These are phyloP conservation scores for Xylaria acuta DNA, from an alignment of 495 filamentous ascomycete species.

Conservation along the genomic window DNA sequence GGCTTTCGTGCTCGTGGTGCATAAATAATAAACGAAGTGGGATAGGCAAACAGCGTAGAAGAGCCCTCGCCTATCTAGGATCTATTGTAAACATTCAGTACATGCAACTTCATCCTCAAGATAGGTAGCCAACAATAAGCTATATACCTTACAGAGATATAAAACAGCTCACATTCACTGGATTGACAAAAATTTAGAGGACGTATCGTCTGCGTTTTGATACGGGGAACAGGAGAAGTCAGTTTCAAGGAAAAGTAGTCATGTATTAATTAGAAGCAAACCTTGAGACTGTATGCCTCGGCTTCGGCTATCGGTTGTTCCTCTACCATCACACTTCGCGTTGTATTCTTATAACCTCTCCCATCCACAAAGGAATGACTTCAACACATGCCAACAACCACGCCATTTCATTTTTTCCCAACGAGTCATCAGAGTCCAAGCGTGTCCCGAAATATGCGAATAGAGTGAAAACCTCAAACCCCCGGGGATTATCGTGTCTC, in stretches of 20 bases:
- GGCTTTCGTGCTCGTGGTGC: background rate
- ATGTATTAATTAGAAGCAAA: conserved; percentile 26
- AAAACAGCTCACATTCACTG: background rate
- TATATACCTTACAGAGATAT: background rate
- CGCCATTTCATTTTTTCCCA: background rate
- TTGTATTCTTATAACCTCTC: background rate
- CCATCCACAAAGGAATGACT: background rate
- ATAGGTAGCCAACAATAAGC: background rate
- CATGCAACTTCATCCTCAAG: background rate
- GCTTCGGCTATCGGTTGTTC: conserved; percentile 14
- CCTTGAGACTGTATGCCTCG: conserved; percentile 18
- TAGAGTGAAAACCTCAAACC: conserved; percentile 3
- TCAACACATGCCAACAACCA: conserved; percentile 10
- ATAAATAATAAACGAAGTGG: background rate
- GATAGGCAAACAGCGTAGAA: background rate
- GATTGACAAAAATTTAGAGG: no score
- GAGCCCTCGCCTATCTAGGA: no score
- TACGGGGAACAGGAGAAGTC: background rate
- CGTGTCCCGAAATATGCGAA: background rate
- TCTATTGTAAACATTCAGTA: background rate
- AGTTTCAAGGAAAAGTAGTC: conserved; percentile 14
- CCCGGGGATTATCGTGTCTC: background rate
- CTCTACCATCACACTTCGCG: conserved; percentile 5
- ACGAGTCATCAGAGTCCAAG: conserved; percentile 12
- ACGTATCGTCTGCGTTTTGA: no score